Evolutionary conservation across 441 rosid genomes (phyloP).

Genomic region (Adansonia rubrostipa): DNA sequence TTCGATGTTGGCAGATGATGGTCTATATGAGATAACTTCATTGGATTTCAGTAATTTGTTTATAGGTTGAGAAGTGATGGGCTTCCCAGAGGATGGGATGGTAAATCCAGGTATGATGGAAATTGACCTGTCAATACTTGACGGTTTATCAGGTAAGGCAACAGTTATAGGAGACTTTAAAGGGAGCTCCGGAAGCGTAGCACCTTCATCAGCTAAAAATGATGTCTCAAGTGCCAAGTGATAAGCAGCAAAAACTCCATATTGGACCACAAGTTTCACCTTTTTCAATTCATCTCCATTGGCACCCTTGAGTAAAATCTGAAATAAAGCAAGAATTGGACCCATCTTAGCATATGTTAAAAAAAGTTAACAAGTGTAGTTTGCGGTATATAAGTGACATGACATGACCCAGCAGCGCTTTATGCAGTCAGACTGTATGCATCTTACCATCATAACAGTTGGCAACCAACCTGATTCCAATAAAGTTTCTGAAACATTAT

Average conservation of each 20-base stretch:
- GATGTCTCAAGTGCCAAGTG: conserved; percentile 84
- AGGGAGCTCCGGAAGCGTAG: conserved; percentile 74
- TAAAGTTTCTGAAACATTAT: conserved; percentile 23
- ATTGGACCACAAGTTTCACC: conserved; percentile 77
- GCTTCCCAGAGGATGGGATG: conserved; percentile 45
- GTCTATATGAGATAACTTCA: conserved; percentile 35
- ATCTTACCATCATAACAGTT: conserved; percentile 4
- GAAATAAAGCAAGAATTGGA: conserved; percentile 34
- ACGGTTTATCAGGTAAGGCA: conserved; percentile 71
- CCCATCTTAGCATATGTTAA: background rate
- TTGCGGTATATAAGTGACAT: conserved; percentile 3
- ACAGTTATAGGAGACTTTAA: conserved; percentile 70
- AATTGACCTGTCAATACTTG: conserved; percentile 63
- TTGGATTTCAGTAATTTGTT: conserved; percentile 43
- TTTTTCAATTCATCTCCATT: conserved; percentile 70
- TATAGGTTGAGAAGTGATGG: conserved; percentile 42
- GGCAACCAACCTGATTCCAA: conserved; percentile 10
- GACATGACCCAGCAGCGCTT: conserved; percentile 11
- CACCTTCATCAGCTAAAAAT: conserved; percentile 82
- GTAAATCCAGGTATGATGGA: conserved; percentile 74
- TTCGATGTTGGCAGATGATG: conserved; percentile 40
- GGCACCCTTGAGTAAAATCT: conserved; percentile 79
- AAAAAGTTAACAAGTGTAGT: background rate
- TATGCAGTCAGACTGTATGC: background rate
- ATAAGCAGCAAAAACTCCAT: conserved; percentile 85